Base-by-base conservation (phyloP, 805 yeast species). In the Metschnikowia koreensis region DNA sequence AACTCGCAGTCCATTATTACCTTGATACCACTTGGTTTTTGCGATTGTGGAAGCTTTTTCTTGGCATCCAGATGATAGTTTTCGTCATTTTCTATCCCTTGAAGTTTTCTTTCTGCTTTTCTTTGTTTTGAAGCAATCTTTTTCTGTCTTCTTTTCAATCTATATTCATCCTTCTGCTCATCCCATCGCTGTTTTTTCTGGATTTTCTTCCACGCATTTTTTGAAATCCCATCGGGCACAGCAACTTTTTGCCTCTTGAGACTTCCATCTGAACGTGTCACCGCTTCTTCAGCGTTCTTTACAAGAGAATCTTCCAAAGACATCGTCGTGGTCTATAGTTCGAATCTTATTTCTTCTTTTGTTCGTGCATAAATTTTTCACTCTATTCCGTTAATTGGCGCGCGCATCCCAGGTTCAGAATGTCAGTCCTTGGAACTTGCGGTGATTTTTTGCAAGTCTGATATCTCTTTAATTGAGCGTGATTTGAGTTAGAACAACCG, bases 1-100 rank as follows among this genome's bases (percentile, higher is more conserved):
- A 93, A 93, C 13, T 80, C 87, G 69, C 99, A 93, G 68, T 93
- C 99, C 56, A 92, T 64, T n/a, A 92, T 71, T 28, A 92, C 74
- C 6, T 66, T 70, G 7, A 83, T 76, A 0, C 79, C 82, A 1
- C 83, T 74, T 11, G 68, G 68, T 1, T 56, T 59, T 62, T 85
- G 91, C 12, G 73, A 70, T 22, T 69, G 53, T 0, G 71, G 75
- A n/a, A 75, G 71, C 38, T 64, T 65, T 38, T 67, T 67, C 51
- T 58, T 62, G 46, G 55, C 60, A 40, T 52, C 55, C 49, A 50
- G 66, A 38, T 65, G 69, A 51, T 65, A 62, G 43, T 65, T 53
- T 13, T 49, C 59, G 3, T 43, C 51, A 13, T 16, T 29, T 9
- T 47, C 51, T 7, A 37, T 31, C 6, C 55, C 59, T 26, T 43